A percentile compares a stretch with the other conserved stretches of the same genome.
phyloP scores from a whole-genome alignment of 1,284 basidiomycete genomes.

The Sanghuangporus sanghuang region DNA sequence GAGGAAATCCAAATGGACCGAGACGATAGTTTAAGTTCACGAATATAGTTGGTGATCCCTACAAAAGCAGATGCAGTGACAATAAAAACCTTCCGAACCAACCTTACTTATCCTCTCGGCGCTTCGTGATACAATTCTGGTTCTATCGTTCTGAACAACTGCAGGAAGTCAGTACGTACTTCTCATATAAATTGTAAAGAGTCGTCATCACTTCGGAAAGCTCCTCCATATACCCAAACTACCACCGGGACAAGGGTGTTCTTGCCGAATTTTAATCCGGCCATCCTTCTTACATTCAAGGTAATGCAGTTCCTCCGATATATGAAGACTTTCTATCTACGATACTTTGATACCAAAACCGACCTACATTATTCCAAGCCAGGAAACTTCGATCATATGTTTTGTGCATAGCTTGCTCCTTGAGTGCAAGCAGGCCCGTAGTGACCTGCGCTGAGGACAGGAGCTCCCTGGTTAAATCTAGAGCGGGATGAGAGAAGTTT shows the following conservation, averaged over 20 bases:
- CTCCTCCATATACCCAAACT: conserved; percentile 29
- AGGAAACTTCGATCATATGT: neutral
- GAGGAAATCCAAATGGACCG: conserved; percentile 44
- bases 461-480: conserved; percentile 30
- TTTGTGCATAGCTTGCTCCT: conserved; percentile 10
- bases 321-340: neutral
- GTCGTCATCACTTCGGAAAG: conserved; percentile 12
- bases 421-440: conserved; percentile 61
- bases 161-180: neutral
- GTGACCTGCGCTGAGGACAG: conserved; percentile 36
- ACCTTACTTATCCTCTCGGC: conserved; percentile 34
- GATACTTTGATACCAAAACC: neutral
- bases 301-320: conserved; percentile 45
- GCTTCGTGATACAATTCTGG: conserved; percentile 39
- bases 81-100: neutral
- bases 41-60: conserved; percentile 44
- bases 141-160: conserved; percentile 35
- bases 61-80: conserved; percentile 11
- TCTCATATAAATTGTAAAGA: neutral
- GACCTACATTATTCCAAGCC: neutral
- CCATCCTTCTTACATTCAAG: conserved; percentile 41
- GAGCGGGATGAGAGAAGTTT: conserved; percentile 54
- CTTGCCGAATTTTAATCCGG: conserved; percentile 24
- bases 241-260: conserved; percentile 32
- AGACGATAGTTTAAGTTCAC: conserved; percentile 53